These are phyloP conservation scores for Heterobasidion irregulare DNA, from an alignment of 1,284 basidiomycete species.

Conservation along the genomic window DNA sequence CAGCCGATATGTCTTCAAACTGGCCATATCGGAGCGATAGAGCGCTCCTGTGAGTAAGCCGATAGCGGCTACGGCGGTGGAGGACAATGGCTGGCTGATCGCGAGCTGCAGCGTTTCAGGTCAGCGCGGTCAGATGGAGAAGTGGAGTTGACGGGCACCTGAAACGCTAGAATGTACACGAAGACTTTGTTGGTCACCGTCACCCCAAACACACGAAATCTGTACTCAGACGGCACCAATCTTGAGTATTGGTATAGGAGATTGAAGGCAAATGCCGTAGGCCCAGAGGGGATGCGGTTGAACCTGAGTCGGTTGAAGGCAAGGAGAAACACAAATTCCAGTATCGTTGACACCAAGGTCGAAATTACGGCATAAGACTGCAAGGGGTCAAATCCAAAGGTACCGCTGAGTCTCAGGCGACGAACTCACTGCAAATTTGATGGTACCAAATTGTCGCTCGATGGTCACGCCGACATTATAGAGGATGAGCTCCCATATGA, in stretches of 20 bases:
- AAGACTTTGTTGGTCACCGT: conserved; percentile 63
- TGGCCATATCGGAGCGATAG: conserved; percentile 74
- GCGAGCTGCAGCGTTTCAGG: conserved; percentile 41
- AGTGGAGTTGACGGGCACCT: conserved; percentile 3
- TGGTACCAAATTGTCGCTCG: conserved; percentile 80
- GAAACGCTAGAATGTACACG: conserved; percentile 10
- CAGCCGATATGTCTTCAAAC: conserved; percentile 69
- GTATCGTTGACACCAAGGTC: conserved; percentile 52
- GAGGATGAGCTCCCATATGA: conserved; percentile 69
- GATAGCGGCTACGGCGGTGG: conserved; percentile 47
- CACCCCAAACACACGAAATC: conserved; percentile 70
- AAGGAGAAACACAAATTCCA: conserved; percentile 59
- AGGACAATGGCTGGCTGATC: conserved; percentile 58
- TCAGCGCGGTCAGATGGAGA: not conserved
- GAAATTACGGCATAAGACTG: conserved; percentile 29
- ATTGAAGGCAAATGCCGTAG: conserved; percentile 62
- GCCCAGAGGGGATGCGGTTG: conserved; percentile 70
- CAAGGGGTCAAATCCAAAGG: not conserved
- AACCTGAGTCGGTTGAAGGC: conserved; percentile 57
- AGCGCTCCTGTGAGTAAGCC: conserved; percentile 67
- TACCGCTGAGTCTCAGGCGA: not conserved
- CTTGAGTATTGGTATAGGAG: conserved; percentile 77
- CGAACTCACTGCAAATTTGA: conserved; percentile 78
- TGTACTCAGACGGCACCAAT: conserved; percentile 70
- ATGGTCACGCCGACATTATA: conserved; percentile 69